phyloP scores from a whole-genome alignment of 176 grass and related monocot genomes.

The Pharus latifolius region DNA sequence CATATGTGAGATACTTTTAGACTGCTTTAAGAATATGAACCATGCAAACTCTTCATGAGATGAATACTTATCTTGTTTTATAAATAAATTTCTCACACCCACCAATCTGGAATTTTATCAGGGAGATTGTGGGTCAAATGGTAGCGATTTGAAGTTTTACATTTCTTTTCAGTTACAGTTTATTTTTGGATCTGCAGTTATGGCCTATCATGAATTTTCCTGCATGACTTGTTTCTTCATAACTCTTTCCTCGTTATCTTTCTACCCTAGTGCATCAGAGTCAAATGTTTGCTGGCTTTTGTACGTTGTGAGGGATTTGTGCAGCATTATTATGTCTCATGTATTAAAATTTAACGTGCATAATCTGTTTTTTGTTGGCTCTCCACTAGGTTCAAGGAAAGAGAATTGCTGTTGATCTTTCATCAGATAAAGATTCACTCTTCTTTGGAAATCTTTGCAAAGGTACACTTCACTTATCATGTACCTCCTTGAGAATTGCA shows the following conservation, averaged over 20 bases:
- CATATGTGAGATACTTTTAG: background rate
- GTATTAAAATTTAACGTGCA: background rate
- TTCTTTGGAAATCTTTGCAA: slow-evolving; percentile 91
- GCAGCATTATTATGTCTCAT: slow-evolving; percentile 3
- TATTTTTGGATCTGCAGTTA: background rate
- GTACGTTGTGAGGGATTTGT: background rate
- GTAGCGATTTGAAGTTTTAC: background rate
- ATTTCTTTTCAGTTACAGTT: background rate
- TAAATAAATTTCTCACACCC: background rate
- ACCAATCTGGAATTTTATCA: background rate
- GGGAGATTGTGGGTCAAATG: background rate
- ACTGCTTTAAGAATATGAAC: background rate
- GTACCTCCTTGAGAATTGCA: background rate
- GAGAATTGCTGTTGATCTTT: slow-evolving; percentile 62
- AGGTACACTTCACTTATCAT: slow-evolving; percentile 33
- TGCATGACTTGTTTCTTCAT: background rate
- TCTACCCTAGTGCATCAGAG: background rate
- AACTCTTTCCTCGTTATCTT: background rate
- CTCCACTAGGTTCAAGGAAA: slow-evolving; percentile 70
- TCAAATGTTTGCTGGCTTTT: background rate
- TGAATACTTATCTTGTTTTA: background rate
- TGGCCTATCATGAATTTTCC: background rate
- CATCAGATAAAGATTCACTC: slow-evolving; percentile 70
- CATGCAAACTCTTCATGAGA: too few relatives aligned
- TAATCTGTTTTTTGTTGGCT: slow-evolving; percentile 23